phyloP scores from a whole-genome alignment of 192 early-diverging fungal species.

The Gamsiella multidivaricata region DNA sequence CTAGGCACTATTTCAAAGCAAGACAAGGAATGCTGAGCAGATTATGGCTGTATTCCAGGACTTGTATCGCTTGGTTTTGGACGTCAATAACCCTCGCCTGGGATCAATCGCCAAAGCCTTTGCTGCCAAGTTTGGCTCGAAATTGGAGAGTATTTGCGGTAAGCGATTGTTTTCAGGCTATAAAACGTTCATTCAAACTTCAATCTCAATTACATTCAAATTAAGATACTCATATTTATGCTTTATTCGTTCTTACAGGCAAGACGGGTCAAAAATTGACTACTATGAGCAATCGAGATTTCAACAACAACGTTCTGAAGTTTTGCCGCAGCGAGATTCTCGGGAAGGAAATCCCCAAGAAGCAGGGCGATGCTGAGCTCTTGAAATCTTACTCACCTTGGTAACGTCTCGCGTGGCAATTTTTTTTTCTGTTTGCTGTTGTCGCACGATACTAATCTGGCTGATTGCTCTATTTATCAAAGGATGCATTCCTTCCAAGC shows the following conservation, averaged over 20 bases:
- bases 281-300: slow-evolving; percentile 56
- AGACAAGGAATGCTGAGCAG: slow-evolving; percentile 31
- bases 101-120: slow-evolving; percentile 53
- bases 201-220: neutral
- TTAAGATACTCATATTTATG: too few species aligned
- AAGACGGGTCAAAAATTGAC: slow-evolving; percentile 62
- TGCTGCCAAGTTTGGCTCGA: slow-evolving; percentile 43
- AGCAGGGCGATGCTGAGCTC: slow-evolving; percentile 50
- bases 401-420: slow-evolving; percentile 58
- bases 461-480: too few species aligned
- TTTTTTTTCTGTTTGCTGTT: neutral
- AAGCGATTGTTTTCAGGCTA: neutral
- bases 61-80: slow-evolving; percentile 62
- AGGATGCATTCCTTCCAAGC: slow-evolving; percentile 45
- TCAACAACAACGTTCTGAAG: slow-evolving; percentile 54
- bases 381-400: slow-evolving; percentile 77
- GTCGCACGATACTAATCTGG: neutral
- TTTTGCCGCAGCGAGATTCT: slow-evolving; percentile 59
- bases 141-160: slow-evolving; percentile 58
- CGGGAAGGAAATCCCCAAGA: slow-evolving; percentile 45
- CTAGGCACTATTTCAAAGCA: slow-evolving; percentile 28
- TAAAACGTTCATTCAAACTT: neutral
- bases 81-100: slow-evolving; percentile 39
- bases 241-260: slow-evolving; percentile 38
- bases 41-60: slow-evolving; percentile 63